phyloP scores from a whole-genome alignment of 371 early-diverging fungal genomes.

The Mortierella sp. region DNA sequence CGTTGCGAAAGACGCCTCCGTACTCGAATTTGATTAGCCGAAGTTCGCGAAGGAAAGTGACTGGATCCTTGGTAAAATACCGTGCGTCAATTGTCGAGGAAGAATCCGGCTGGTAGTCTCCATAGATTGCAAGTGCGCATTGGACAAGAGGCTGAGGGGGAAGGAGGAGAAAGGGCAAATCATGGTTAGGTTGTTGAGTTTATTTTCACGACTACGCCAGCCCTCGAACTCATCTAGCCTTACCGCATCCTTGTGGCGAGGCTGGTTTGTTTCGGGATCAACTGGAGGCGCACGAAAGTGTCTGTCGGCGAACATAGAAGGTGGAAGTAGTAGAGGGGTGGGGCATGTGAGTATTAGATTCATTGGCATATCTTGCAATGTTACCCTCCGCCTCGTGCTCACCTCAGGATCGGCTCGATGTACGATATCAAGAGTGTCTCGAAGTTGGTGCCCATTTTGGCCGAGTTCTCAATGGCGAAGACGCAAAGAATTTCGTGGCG shows the following conservation, averaged over 20 bases:
- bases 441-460: constrained; percentile 65
- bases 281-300: constrained; percentile 66
- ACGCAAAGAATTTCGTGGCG: constrained; percentile 68
- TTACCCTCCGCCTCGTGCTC: constrained; percentile 2
- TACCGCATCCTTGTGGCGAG: constrained; percentile 68
- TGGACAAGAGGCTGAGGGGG: constrained; percentile 68
- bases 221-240: too few species aligned
- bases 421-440: constrained; percentile 62
- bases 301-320: constrained; percentile 34
- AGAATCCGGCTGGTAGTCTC: constrained; percentile 72
- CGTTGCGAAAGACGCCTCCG: constrained; percentile 72
- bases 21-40: constrained; percentile 60
- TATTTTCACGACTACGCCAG: too few species aligned
- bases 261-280: constrained; percentile 64
- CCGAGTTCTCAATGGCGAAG: constrained; percentile 70
- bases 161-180: too few species aligned
- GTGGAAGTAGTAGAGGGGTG: too few species aligned
- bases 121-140: constrained; percentile 72
- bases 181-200: too few species aligned
- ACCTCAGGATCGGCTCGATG: constrained; percentile 70
- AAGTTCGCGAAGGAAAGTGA: constrained; percentile 63
- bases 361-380: too few species aligned
- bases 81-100: constrained; percentile 65
- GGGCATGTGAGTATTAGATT: too few species aligned
- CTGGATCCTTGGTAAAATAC: constrained; percentile 64